A percentile compares a stretch with the other conserved stretches of the same genome.
Conservation (phyloP, 371 early-diverging fungal species). For the Mortierella sp. region DNA sequence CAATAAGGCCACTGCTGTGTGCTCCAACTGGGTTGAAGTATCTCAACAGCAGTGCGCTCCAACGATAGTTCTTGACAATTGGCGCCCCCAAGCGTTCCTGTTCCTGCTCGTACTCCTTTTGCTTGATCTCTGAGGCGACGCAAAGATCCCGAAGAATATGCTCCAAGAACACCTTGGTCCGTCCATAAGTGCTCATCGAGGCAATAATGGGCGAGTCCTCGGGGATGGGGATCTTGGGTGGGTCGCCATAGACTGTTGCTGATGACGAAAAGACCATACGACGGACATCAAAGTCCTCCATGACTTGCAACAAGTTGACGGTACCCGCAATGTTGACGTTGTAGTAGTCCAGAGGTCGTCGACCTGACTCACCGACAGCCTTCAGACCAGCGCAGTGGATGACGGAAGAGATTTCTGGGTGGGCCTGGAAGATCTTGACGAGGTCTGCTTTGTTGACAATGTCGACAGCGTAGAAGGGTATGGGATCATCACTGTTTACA, state of each 20-base stretch:
- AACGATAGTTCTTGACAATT: constrained; percentile 58
- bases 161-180: constrained; percentile 89
- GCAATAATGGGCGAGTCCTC: constrained; percentile 64
- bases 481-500: constrained; percentile 60
- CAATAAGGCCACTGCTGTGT: constrained; percentile 88
- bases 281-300: constrained; percentile 65
- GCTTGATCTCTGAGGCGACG: constrained; percentile 60
- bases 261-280: constrained; percentile 81
- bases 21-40: constrained; percentile 97
- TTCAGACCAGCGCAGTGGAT: constrained; percentile 85
- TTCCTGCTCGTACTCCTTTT: constrained; percentile 36
- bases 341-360: constrained; percentile 77
- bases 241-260: constrained; percentile 76
- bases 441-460: constrained; percentile 75
- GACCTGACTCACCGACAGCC: constrained; percentile 80
- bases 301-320: constrained; percentile 70
- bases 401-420: constrained; percentile 68
- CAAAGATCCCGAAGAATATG: constrained; percentile 82
- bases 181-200: constrained; percentile 88
- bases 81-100: constrained; percentile 7
- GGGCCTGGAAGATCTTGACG: constrained; percentile 74
- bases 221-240: constrained; percentile 55
- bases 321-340: constrained; percentile 78
- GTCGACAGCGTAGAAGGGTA: constrained; percentile 82
- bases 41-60: constrained; percentile 83